These are phyloP conservation scores for Salvia rosmarinus DNA, from an alignment of 257 asterid genomes.

Conservation along the genomic window DNA sequence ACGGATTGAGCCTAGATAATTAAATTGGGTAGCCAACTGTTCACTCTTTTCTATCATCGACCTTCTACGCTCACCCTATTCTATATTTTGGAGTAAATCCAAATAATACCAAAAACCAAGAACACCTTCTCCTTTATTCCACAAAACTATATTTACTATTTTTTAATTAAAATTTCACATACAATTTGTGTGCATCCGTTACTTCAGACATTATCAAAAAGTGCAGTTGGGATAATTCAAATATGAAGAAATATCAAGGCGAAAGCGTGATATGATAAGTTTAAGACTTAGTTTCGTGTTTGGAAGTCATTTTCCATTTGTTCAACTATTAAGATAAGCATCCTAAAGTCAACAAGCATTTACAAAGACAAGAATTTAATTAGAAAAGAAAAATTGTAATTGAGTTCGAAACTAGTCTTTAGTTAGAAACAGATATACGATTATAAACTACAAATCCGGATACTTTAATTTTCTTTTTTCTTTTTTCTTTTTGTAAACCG, in stretches of 20 bases:
- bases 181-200: not conserved
- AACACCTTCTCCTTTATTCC: not conserved
- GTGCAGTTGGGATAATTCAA: not conserved
- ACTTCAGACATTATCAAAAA: not conserved
- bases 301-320: not conserved
- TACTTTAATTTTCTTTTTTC: too few species aligned
- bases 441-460: too few species aligned
- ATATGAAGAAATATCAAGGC: not conserved
- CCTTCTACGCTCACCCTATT: not conserved
- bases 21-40: not conserved
- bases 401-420: not conserved
- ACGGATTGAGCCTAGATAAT: not conserved
- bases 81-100: slow-evolving; percentile 8
- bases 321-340: slow-evolving; percentile 11
- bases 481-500: too few species aligned
- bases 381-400: too few species aligned
- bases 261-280: not conserved
- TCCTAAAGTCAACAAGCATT: not conserved
- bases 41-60: not conserved
- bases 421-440: not conserved
- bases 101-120: not conserved
- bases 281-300: not conserved
- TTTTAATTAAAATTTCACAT: not conserved
- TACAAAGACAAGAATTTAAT: not conserved
- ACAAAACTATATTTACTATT: not conserved